Evolutionary conservation across 2,329 filamentous ascomycete genomes (phyloP), one percentile per base, ranked within the genome.

Genomic region (Zalaria obscura): DNA sequence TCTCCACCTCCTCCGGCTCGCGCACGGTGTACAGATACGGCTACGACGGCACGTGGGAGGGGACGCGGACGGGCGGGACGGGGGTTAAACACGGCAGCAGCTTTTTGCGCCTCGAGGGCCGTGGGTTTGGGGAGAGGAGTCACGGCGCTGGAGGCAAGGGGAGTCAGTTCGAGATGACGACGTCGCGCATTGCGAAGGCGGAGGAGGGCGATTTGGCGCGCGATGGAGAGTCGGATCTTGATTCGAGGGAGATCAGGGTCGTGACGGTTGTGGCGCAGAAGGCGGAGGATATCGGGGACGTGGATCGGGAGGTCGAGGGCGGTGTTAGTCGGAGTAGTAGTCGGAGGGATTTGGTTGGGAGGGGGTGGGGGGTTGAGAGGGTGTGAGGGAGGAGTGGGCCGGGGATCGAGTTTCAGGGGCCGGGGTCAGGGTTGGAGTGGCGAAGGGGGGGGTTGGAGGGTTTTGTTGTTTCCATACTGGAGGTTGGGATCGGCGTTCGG

Each of bases 1-100:
- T 63, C 44, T 45, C 43, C 9, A 38, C 42, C 6, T 32, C 35
- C 34, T 37, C 42, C 3, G 9, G 38, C 6, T 25, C 38, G 7
- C 29, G 29, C 2, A 32, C 7, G 2, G 18, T 18, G 18, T 18
- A 18, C 18, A 18, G 18, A 18, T 18, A 18, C 18, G 18, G 18
- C 18, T 18, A 18, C 18, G 18, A 18, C 18, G 18, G 18, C 18
- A 18, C 18, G 18, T 18, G 18, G 18, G 18, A 18, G 18, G n/a
- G 29, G 29, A n/a, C 29, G 29, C 29, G 29, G 2, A 32, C 29
- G n/a, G 29, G 29, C 18, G 18, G 18, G 18, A 18, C 18, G 18
- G 18, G 18, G 18, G 18, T 18, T 18, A 18, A 18, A 18, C 29
- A 32, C 29, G 7, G 29, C 29, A 32, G 7, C n/a, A 32, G 7